A percentile compares a stretch with the other conserved stretches of the same genome.
These are phyloP conservation scores for Dentipellis sp. DNA, from an alignment of 768 basidiomycete species.

Conservation along the genomic window DNA sequence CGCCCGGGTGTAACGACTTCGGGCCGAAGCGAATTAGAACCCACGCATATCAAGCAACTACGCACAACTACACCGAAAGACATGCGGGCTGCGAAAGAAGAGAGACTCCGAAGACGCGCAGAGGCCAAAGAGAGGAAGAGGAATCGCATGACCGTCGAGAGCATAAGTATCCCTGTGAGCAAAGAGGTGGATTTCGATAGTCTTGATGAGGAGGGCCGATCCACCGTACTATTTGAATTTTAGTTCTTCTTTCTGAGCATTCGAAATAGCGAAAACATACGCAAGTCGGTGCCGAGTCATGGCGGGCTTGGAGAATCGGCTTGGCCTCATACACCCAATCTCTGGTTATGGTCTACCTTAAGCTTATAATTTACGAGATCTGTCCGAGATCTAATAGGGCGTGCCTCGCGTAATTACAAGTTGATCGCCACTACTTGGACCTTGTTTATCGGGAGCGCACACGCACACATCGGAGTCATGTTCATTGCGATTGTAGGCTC, in stretches of 20 bases:
- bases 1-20: slow-evolving; percentile 21
- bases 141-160: background rate
- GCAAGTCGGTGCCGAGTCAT: no score
- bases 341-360: background rate
- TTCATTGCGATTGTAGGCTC: slow-evolving; percentile 64
- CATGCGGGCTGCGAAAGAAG: slow-evolving; percentile 60
- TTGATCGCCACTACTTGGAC: background rate
- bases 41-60: slow-evolving; percentile 77
- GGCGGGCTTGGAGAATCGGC: no score
- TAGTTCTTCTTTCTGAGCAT: no score
- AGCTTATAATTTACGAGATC: background rate
- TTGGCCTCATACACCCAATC: no score
- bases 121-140: slow-evolving; percentile 33
- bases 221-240: no score
- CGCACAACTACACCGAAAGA: slow-evolving; percentile 72
- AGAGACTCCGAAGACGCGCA: slow-evolving; percentile 39
- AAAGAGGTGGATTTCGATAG: no score
- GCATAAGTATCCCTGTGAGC: no score
- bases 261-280: no score
- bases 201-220: no score
- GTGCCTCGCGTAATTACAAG: no score
- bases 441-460: no score
- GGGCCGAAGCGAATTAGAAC: slow-evolving; percentile 30
- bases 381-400: background rate
- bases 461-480: slow-evolving; percentile 29